Evolutionary conservation across 192 early-diverging fungal species (phyloP).

Genomic region (Coemansia sp.): DNA sequence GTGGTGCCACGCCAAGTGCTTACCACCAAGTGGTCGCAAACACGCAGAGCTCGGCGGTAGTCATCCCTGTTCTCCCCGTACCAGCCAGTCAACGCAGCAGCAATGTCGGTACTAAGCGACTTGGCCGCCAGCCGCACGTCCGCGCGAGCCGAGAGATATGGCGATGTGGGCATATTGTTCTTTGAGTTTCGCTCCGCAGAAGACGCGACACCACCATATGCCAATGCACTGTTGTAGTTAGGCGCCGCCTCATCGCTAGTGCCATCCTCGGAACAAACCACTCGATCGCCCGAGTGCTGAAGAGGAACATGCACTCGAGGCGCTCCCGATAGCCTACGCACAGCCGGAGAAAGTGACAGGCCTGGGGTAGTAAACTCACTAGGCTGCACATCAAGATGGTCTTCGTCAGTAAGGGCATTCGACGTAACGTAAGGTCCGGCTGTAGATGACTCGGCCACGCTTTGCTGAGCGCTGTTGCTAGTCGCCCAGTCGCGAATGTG

Average conservation of each 20-base stretch:
- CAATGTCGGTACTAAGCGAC: slow-evolving; percentile 24
- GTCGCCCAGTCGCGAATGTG: slow-evolving; percentile 40
- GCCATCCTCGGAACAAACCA: slow-evolving; percentile 2
- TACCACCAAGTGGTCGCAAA: slow-evolving; percentile 51
- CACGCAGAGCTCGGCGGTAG: slow-evolving; percentile 36
- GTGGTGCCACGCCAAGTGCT: slow-evolving; percentile 57
- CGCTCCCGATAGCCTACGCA: slow-evolving; percentile 2
- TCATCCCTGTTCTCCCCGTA: slow-evolving; percentile 52
- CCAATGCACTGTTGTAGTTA: not conserved
- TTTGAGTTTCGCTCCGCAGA: not conserved
- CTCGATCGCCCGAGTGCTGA: not conserved
- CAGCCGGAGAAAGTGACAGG: slow-evolving; percentile 27
- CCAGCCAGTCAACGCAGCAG: slow-evolving; percentile 50
- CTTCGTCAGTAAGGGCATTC: slow-evolving; percentile 10
- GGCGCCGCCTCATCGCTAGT: slow-evolving; percentile 3
- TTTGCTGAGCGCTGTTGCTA: slow-evolving; percentile 27
- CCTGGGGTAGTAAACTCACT: slow-evolving; percentile 33
- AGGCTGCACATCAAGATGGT: slow-evolving; percentile 1
- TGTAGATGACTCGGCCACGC: slow-evolving; percentile 15
- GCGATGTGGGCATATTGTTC: slow-evolving; percentile 3
- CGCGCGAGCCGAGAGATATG: not conserved
- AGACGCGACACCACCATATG: not conserved
- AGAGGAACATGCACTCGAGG: not conserved
- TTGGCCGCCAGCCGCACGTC: not conserved
- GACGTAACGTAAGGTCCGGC: slow-evolving; percentile 7